A percentile compares a stretch with the other conserved stretches of the same genome.
phyloP scores from a whole-genome alignment of 2,329 filamentous ascomycete genomes.

The Diaporthe ilicicola region DNA sequence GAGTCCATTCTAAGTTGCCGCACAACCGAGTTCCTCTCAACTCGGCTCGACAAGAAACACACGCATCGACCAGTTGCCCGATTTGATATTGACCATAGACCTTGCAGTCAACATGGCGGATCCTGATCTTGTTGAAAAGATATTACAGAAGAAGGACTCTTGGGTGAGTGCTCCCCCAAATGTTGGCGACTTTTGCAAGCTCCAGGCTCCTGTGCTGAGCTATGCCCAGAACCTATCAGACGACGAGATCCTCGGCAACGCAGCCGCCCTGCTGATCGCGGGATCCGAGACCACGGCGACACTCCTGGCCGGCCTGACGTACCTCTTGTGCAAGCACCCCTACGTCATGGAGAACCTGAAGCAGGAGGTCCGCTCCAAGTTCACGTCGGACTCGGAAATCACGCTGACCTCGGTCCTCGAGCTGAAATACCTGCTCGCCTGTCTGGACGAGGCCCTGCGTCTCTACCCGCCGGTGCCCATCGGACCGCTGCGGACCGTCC shows the following conservation, averaged over 20 bases:
- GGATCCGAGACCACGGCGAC: conserved; percentile 39
- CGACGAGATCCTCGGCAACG: conserved; percentile 5
- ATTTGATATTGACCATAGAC: neutral
- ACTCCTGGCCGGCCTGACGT: conserved; percentile 36
- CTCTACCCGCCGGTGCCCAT: conserved; percentile 44
- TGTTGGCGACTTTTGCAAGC: no score
- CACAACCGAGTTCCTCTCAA: no score
- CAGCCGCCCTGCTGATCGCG: conserved; percentile 30
- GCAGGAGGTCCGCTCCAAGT: conserved; percentile 48
- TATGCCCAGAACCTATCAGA: neutral
- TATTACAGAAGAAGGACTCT: conserved; percentile 36
- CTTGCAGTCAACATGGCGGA: neutral
- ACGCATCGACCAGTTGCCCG: no score
- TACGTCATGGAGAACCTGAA: conserved; percentile 42
- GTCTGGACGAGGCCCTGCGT: conserved; percentile 49
- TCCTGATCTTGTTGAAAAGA: conserved; percentile 38
- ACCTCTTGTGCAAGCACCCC: conserved; percentile 44
- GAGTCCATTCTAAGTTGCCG: no score
- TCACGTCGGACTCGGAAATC: conserved; percentile 48
- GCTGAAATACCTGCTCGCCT: conserved; percentile 48
- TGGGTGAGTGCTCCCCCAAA: neutral
- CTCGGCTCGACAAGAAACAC: no score
- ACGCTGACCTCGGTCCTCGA: conserved; percentile 40
- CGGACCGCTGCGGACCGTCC: conserved; percentile 32
- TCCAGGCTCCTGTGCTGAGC: neutral